Evolutionary conservation across 78 protist genomes (phyloP), one percentile per base, ranked within the genome.

Genomic region (Capsaspora owczarzaki): DNA sequence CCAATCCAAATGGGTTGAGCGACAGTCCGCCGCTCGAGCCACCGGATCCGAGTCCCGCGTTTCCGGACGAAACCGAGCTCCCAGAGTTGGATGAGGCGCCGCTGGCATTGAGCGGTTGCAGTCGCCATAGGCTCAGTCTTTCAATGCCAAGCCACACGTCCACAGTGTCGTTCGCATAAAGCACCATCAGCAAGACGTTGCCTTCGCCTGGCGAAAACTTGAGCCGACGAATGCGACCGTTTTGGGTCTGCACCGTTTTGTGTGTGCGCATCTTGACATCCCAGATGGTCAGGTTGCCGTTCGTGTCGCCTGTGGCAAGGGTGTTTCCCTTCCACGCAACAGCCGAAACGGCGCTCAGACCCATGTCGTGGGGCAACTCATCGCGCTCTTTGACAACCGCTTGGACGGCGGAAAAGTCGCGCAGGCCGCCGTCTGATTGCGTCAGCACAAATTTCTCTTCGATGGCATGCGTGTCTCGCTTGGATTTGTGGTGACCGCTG

Each of bases 381-480:
- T 20, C 5, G 6, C 72, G 42, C 72, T 35, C 72, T 25, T 8
- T 29, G 6, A 63, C 72, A 14, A 29, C 33, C 4, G 43, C 19
- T 2, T 41, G 42, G 42, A 33, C 72, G 41, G 33, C 72, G 19
- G 72, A 22, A 41, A 22, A 63, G 72, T 63, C 42, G 41, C 12
- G 12, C n/a, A 63, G 72, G 42, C 42, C 27, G 2, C 72, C 72
- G 41, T 63, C 72, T 14, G 41, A 8, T 1, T 33, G 16, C 43
- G 72, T 63, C 22, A 63, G 33, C 43, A 63, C 72, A 63, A 63
- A 63, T 35, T 63, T 35, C 72, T 63, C 72, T 29, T 56, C 25
- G 35, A 56, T n/a, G n/a, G n/a, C n/a, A n/a, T n/a, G n/a, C n/a
- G n/a, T n/a, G n/a, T n/a, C n/a, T n/a, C n/a, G n/a, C n/a, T n/a